Base-by-base conservation (phyloP, 2,329 filamentous ascomycete species). In the Teratosphaeria nubilosa region DNA sequence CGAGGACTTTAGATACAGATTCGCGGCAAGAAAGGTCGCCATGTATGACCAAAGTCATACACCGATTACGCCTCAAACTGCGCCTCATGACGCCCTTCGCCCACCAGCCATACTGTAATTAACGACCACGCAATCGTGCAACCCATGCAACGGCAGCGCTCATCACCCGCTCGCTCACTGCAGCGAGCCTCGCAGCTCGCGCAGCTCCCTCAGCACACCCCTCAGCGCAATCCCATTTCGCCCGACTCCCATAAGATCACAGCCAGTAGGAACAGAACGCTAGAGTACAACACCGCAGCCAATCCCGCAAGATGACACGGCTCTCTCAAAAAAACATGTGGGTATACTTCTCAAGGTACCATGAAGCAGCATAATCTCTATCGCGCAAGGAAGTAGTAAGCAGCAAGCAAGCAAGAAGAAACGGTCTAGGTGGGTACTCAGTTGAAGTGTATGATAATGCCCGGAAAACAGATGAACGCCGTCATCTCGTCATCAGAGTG, bases 401-500 rank as follows among this genome's bases (percentile, higher is more conserved):
- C 41, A 48, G 41, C 30, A 56, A 34, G 55, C 27, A 30, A 30
- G 27, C 27, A 45, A 34, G 34, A 37, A 37, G 34, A 13, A 48
- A 20, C 53, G 57, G 24, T 58, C 57, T 58, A 58, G 53, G 31
- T 54, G 57, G 57, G 57, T 58, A 58, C n/a, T 51, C 57, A 53
- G 27, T 41, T 51, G 31, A 51, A 48, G 20, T 48, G n/a, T n/a
- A 22, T 24, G 41, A n/a, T 16, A 9, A 48, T 48, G 41, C 9
- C 41, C 41, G n/a, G 41, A 20, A 24, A 48, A 22, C 9, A 22
- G 34, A 31, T 54, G 45, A 48, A 57, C 54, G 58, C 60, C 58
- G 37, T 62, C 60, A 56, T 62, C 31, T 60, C 58, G 55, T 62
- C 60, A 53, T 62, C 34, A 58, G 20, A 34, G 41, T 55, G 20